Base-by-base conservation (phyloP, 2,329 filamentous ascomycete genomes). In the Pseudogymnoascus sp. region DNA sequence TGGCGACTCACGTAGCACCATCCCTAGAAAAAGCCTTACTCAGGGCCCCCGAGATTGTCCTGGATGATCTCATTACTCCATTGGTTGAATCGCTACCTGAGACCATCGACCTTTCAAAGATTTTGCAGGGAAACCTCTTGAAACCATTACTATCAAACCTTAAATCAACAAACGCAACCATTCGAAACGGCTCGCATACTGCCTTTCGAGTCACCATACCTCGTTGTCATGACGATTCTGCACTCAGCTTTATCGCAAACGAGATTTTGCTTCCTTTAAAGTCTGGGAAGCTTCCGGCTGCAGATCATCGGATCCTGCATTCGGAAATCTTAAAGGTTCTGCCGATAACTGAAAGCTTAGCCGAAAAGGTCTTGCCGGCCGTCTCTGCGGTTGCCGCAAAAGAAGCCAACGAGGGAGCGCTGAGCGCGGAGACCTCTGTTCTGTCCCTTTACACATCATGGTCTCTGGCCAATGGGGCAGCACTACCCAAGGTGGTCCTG, bases 61-160 rank as follows among this genome's bases (percentile, higher is more conserved):
- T 97, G 28, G 86, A 88, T 67, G 88, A 91, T 65, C 80, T 97
- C 22, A 77, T 97, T 58, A 83, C 87, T 5, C 85, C 88, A 11
- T 79, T 97, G 50, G 80, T 95, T 63, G 74, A 80, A 7, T 84
- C 90, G 28, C 77, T 99, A 6, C 86, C 91, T 1, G 71, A 77
- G 28, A 77, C 78, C 5, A 81, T 94, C 67, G 93, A 99, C 69
- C 79, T 97, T 16, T 93, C 93, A 7, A 82, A 85, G 37, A 76
- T 89, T 4, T 79, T 97, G 16, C 81, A 83, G 59, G 79, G 81
- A 25, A 89, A 88, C 64, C 79, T 99, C 36, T 74, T 95, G 37
- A 97, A 96, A 73, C 90, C 92, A 5, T 78, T 99, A 11, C 76
- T 97, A n/a, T 86, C 91, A 39, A 96, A 92, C 71, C 80, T 92